phyloP scores from a whole-genome alignment of 371 early-diverging fungal species.

The Dichotomocladium elegans region DNA sequence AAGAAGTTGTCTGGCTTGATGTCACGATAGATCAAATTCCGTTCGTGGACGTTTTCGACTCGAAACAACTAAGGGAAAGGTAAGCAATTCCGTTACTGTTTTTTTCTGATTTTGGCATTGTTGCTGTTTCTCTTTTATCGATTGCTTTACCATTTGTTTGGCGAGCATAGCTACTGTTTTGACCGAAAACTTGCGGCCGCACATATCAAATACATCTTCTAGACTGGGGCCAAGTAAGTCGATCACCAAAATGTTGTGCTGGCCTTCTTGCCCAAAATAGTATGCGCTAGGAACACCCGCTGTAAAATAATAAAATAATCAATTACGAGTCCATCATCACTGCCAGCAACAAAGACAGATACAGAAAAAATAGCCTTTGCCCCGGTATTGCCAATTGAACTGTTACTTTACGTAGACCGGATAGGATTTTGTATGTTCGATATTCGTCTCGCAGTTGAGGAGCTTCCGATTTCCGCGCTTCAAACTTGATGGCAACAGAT shows the following conservation, averaged over 20 bases:
- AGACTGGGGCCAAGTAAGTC: conserved; percentile 97
- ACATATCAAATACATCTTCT: conserved; percentile 97
- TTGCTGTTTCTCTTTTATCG: neutral
- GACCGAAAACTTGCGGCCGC: conserved; percentile 84
- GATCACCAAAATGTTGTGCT: conserved; percentile 94
- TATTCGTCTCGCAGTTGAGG: conserved; percentile 90
- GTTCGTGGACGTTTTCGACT: conserved; percentile 94
- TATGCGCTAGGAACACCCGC: conserved; percentile 75
- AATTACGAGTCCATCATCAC: conserved; percentile 14
- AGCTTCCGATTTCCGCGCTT: conserved; percentile 82
- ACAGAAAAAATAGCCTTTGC: too few relatives aligned
- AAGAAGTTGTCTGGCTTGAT: conserved; percentile 99
- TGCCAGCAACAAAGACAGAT: too few relatives aligned
- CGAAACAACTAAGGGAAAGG: conserved; percentile 64
- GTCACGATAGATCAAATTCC: conserved; percentile 97
- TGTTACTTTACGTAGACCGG: conserved; percentile 55
- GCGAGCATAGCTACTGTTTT: conserved; percentile 97
- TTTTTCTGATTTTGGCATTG: too few relatives aligned
- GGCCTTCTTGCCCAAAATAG: conserved; percentile 96
- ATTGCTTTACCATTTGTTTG: conserved; percentile 93
- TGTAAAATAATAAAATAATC: neutral
- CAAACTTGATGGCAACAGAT: conserved; percentile 84
- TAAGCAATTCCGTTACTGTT: too few relatives aligned
- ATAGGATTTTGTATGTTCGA: conserved; percentile 78
- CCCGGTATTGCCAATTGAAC: conserved; percentile 69